Evolutionary conservation across 2,329 filamentous ascomycete genomes (phyloP), one percentile per base, ranked within the genome.

Genomic region (Ascocoryne sarcoides): DNA sequence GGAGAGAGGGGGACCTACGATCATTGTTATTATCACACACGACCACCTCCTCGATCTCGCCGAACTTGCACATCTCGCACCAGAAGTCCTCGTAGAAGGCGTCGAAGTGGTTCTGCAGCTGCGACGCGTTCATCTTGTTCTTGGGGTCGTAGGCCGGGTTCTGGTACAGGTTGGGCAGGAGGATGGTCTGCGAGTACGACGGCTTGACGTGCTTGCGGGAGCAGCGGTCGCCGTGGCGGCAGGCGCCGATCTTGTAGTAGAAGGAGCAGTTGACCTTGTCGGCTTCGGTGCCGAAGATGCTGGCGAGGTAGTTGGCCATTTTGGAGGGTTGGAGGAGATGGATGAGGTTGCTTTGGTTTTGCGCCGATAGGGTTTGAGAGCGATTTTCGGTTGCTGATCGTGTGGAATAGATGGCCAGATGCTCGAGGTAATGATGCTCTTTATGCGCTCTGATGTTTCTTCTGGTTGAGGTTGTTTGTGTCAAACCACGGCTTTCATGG

Each of bases 11-110:
- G 15, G 29, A 44, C 37, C n/a, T 47, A 56, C 51, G 50, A 36
- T 98, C 92, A 67, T 98, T 98, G 67, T 96, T 96, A 66, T 98
- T 98, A 69, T 98, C 92, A 67, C 92, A 98, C 2, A 98, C 90
- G 10, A 98, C 92, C 10, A 98, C 77, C 69, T 98, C 92, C 68
- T 98, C 92, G 26, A 96, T 74, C 67, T 96, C 87, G 53, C 92
- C 92, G 64, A 93, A 98, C 68, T 94, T 88, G 82, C 92, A 96
- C 71, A 98, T 86, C 76, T 98, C 92, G 69, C 90, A 96, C 90
- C 92, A 98, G 53, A 98, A 88, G 64, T 98, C 92, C 70, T 98
- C 92, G 73, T 98, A 98, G 66, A 98, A 98, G 59, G 92, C 92
- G 66, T 98, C 92, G 62, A 98, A 98, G 75, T 98, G 92, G 70